Conservation (phyloP, 1,284 basidiomycete genomes). For the Heterobasidion annosum region DNA sequence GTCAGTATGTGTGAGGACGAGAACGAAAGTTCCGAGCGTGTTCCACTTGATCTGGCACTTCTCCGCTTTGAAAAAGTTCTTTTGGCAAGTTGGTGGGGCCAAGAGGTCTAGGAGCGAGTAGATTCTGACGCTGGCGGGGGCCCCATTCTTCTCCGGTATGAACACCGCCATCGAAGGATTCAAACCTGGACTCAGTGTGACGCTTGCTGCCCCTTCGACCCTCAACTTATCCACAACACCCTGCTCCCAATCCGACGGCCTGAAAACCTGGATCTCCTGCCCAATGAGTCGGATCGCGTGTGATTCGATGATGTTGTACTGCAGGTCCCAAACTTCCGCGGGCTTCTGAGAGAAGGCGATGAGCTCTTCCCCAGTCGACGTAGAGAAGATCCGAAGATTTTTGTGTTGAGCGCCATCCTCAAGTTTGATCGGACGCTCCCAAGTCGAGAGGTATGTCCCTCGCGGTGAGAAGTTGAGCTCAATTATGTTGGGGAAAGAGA, state of each 20-base stretch:
- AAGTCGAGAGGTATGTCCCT: constrained; percentile 88
- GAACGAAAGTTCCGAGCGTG: constrained; percentile 76
- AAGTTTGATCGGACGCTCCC: constrained; percentile 83
- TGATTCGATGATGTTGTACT: constrained; percentile 88
- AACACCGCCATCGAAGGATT: constrained; percentile 87
- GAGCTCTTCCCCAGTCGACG: constrained; percentile 73
- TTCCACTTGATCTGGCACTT: constrained; percentile 96
- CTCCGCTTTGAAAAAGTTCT: constrained; percentile 96
- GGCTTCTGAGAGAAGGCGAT: constrained; percentile 79
- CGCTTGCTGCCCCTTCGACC: constrained; percentile 73
- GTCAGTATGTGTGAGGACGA: constrained; percentile 91
- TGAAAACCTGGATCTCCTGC: constrained; percentile 85
- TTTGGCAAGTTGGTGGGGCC: constrained; percentile 61
- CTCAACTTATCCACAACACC: constrained; percentile 77
- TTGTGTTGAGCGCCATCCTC: constrained; percentile 82
- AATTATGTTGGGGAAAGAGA: constrained; percentile 63
- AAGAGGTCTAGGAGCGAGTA: constrained; percentile 66
- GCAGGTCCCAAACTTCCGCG: constrained; percentile 80
- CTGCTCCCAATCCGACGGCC: constrained; percentile 70
- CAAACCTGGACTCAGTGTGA: constrained; percentile 74
- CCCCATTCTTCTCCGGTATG: constrained; percentile 91
- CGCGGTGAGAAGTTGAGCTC: constrained; percentile 90
- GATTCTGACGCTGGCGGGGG: constrained; percentile 86
- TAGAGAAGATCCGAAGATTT: constrained; percentile 83
- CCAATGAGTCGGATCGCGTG: constrained; percentile 81